Conservation (phyloP, 768 basidiomycete genomes). For the Leccinum truebloodii region DNA sequence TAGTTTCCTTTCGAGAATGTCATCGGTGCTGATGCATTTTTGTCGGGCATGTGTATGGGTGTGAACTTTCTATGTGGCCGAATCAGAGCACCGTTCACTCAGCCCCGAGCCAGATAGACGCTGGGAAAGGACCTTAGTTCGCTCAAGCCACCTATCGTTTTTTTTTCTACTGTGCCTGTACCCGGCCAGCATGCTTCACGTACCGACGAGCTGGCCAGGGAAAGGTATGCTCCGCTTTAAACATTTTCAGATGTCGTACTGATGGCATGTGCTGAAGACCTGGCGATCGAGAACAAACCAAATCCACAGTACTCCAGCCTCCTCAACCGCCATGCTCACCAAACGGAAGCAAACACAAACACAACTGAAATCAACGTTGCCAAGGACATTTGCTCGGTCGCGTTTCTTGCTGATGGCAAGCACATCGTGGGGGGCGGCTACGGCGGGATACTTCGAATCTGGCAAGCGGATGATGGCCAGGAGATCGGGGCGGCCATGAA, state of each 20-base stretch:
- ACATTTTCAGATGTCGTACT: neutral
- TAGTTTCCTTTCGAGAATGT: too few species aligned
- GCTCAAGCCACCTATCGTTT: neutral
- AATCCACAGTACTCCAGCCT: neutral
- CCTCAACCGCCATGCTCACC: neutral
- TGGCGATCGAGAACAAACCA: neutral
- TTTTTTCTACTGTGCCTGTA: neutral
- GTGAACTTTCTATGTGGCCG: neutral
- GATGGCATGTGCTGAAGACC: neutral
- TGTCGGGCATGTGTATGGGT: neutral
- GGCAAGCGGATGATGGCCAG: conserved; percentile 4
- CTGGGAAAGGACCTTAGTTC: neutral
- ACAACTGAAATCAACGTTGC: conserved; percentile 3
- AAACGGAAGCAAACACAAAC: neutral
- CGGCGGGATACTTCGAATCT: conserved; percentile 9
- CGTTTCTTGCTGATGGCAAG: conserved; percentile 7
- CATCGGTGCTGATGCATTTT: too few species aligned
- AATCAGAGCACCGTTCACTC: too few species aligned
- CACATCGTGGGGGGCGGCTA: conserved; percentile 12
- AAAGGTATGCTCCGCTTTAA: neutral
- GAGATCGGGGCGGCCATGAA: conserved; percentile 8
- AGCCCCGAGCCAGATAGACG: neutral
- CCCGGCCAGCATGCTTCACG: neutral
- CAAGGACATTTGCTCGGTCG: conserved; percentile 13
- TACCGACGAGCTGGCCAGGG: neutral